phyloP scores from a whole-genome alignment of 1,284 basidiomycete species.

The Neotropicomus parvogracilis region DNA sequence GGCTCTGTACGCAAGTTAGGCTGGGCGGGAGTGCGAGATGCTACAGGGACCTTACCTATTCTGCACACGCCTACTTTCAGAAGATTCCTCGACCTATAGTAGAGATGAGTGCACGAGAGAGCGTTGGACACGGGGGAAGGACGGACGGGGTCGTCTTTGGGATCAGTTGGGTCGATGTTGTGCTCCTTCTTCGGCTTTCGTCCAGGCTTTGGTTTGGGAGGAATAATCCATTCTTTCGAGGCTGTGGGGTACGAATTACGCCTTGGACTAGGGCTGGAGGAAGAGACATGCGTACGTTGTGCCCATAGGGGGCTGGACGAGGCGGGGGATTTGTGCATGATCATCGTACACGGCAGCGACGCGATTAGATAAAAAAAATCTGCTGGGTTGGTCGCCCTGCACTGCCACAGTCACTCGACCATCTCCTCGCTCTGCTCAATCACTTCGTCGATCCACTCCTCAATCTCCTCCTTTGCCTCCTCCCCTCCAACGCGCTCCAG shows the following conservation, averaged over 20 bases:
- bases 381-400: too few relatives aligned
- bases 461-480: conserved; percentile 79
- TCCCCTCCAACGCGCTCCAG: conserved; percentile 41
- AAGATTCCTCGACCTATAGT: conserved; percentile 45
- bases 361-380: conserved; percentile 23
- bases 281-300: conserved; percentile 36
- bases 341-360: conserved; percentile 24
- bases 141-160: conserved; percentile 49
- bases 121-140: neutral
- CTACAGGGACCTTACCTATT: conserved; percentile 52
- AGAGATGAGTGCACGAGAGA: conserved; percentile 9
- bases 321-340: conserved; percentile 30
- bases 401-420: conserved; percentile 34
- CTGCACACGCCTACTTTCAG: conserved; percentile 64
- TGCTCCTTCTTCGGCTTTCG: conserved; percentile 81
- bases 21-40: neutral
- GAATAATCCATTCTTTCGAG: conserved; percentile 88
- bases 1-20: conserved; percentile 48
- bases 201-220: conserved; percentile 85
- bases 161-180: conserved; percentile 27
- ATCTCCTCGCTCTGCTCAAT: conserved; percentile 88
- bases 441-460: conserved; percentile 88
- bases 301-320: conserved; percentile 44
- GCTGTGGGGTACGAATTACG: conserved; percentile 41
- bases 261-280: neutral